A percentile compares a stretch with the other conserved stretches of the same genome.
Conservation (phyloP, 164 flowering plant genomes). For the Magnolia kwangsiensis region DNA sequence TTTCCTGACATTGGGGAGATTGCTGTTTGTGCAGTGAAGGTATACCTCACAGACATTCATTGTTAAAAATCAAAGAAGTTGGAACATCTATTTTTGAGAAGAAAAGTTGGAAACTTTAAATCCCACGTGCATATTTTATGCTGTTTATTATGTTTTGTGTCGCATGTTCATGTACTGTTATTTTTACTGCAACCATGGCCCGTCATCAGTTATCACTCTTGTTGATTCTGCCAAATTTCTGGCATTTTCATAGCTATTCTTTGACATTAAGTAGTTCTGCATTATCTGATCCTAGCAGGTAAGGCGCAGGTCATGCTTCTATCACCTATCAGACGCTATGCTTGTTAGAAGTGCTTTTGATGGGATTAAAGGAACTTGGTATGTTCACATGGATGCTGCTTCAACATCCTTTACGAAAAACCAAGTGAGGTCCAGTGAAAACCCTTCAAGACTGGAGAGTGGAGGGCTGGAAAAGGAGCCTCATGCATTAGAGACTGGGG, state of each 20-base stretch:
- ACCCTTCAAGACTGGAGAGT: background rate
- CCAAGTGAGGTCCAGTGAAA: conserved; percentile 4
- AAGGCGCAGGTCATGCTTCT: conserved; percentile 41
- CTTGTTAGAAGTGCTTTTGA: conserved; percentile 47
- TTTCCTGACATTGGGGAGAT: conserved; percentile 64
- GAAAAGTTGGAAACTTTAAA: background rate
- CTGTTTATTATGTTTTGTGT: background rate
- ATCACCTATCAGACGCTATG: conserved; percentile 67
- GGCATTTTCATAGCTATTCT: background rate
- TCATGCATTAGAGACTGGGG: conserved; percentile 7
- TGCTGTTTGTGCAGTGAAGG: conserved; percentile 55
- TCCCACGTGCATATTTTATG: too few relatives aligned
- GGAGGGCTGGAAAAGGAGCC: conserved; percentile 2
- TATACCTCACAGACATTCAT: conserved; percentile 12
- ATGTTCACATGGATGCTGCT: conserved; percentile 46
- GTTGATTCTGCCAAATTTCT: background rate
- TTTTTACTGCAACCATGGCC: background rate
- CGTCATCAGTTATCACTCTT: background rate
- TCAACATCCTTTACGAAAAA: background rate
- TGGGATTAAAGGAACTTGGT: conserved; percentile 42
- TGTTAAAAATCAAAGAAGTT: background rate
- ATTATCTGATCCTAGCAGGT: conserved; percentile 39
- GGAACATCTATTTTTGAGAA: background rate
- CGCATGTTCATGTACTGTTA: background rate
- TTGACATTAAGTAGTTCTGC: background rate